phyloP scores from a whole-genome alignment of 2,329 filamentous ascomycete species.

The Stemphylium beticola region DNA sequence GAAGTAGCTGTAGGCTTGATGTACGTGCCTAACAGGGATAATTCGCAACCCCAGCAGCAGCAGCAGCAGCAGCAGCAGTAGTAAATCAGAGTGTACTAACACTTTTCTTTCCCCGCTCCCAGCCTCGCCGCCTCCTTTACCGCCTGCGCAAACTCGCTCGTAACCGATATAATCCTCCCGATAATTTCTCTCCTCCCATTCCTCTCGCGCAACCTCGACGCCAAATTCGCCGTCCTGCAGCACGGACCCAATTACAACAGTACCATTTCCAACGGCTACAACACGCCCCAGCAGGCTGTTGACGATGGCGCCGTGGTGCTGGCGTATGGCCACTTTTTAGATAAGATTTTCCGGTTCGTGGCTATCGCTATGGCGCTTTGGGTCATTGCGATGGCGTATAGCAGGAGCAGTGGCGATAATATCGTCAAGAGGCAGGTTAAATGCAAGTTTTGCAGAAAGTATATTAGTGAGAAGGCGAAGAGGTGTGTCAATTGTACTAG shows the following conservation, averaged over 20 bases:
- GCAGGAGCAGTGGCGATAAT: constrained; percentile 65
- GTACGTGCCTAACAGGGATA: constrained; percentile 47
- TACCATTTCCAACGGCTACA: constrained; percentile 63
- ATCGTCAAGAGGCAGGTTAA: constrained; percentile 74
- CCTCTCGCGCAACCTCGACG: constrained; percentile 72
- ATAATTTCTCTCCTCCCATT: constrained; percentile 72
- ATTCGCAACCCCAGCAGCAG: too few relatives aligned
- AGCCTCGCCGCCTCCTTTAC: constrained; percentile 75
- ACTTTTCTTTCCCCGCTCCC: neutral
- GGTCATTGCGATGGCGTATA: constrained; percentile 67
- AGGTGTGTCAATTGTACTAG: constrained; percentile 64
- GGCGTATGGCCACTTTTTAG: constrained; percentile 74
- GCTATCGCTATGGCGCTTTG: constrained; percentile 71
- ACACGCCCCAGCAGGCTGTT: constrained; percentile 71
- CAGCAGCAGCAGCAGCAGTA: too few relatives aligned
- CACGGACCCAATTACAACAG: constrained; percentile 58
- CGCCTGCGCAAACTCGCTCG: constrained; percentile 72
- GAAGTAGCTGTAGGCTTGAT: constrained; percentile 79
- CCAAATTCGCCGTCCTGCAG: constrained; percentile 73
- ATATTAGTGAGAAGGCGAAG: constrained; percentile 67
- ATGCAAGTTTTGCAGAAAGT: constrained; percentile 71
- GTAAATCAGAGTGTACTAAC: neutral
- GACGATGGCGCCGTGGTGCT: constrained; percentile 75
- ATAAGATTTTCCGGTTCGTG: constrained; percentile 69
- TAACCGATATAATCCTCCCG: constrained; percentile 73